Base-by-base conservation (phyloP, 208 protist species). In the Acanthamoeba divionensis region DNA sequence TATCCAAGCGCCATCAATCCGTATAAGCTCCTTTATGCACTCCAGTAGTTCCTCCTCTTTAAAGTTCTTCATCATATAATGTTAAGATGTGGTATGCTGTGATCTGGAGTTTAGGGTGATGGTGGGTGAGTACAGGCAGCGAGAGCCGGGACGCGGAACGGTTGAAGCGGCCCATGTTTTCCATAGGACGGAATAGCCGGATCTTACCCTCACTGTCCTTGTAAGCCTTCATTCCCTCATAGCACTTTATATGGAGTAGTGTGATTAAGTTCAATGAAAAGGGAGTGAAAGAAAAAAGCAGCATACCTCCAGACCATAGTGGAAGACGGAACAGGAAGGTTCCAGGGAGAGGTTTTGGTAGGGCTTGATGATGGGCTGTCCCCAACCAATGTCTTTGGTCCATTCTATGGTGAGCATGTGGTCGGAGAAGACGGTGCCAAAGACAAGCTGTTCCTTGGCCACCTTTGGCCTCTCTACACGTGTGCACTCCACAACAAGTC, bases 211-310 rank as follows among this genome's bases (percentile, higher is more conserved):
- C 93, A 31, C 7, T 24, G 65, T 97, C 95, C 44, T 96, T 96
- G 94, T 99, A 99, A 36, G 98, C 98, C 94, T 99, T 99, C 94
- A 99, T 96, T 44, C 98, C 98, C 92, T 99, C 98, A 90, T 99
- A 99, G 95, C 97, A 98, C 92, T 93, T 38, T 18, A 80, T 80
- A 21, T 80, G 36, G 41, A n/a, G 5, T 73, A 29, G 13, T n/a
- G 73, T 3, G 26, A 13, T n/a, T 2, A 29, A 36, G 21, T 47
- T 10, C 18, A 77, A 85, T 10, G 41, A 48, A 55, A 52, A 31
- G 79, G 44, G 15, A n/a, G 31, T 33, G 38, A 9, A 54, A 21
- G 47, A 60, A 57, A 62, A 31, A n/a, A 73, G 47, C 18, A 38
- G 24, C 38, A 18, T 73, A 92, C 93, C 77, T 97, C 91, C 9